Evolutionary conservation across 768 basidiomycete genomes (phyloP).

Genomic region (Serendipita sp.): DNA sequence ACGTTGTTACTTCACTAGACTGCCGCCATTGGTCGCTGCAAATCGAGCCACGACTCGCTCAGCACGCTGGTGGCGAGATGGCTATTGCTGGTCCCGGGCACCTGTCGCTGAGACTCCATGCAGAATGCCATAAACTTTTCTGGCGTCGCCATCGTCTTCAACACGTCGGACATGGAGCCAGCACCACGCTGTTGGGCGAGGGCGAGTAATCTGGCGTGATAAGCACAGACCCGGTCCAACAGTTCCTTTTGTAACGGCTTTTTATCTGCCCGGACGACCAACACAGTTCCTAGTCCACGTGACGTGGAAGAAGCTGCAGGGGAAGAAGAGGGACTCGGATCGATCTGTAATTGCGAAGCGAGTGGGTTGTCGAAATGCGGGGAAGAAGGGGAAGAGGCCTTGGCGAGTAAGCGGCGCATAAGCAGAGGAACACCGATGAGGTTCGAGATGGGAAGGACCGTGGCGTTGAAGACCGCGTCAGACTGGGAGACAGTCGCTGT

Average conservation of each 20-base stretch:
- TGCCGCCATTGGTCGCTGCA: not conserved
- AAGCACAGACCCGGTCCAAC: not conserved
- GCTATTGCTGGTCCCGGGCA: not conserved
- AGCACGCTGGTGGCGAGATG: not conserved
- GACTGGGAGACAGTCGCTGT: not conserved
- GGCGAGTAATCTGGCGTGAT: slow-evolving; percentile 1
- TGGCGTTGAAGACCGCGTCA: not conserved
- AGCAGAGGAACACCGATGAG: slow-evolving; percentile 1
- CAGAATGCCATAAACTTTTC: slow-evolving; percentile 1
- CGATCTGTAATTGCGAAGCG: not conserved
- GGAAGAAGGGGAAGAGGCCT: not conserved
- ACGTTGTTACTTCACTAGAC: too few species aligned
- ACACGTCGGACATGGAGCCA: not conserved
- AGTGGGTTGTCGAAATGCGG: slow-evolving; percentile 6
- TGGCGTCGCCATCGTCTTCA: not conserved
- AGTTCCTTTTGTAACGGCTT: slow-evolving; percentile 3
- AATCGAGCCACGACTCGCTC: not conserved
- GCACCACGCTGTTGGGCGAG: not conserved
- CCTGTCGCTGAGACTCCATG: not conserved
- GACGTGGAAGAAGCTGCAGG: not conserved
- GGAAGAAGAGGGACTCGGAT: not conserved
- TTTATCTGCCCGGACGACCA: not conserved
- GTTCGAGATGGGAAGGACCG: not conserved
- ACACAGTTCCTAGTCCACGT: not conserved
- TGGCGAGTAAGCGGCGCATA: slow-evolving; percentile 1